Evolutionary conservation across 176 grass and related monocot species (phyloP), one percentile per base, ranked within the genome.

Genomic region (Typha latifolia): DNA sequence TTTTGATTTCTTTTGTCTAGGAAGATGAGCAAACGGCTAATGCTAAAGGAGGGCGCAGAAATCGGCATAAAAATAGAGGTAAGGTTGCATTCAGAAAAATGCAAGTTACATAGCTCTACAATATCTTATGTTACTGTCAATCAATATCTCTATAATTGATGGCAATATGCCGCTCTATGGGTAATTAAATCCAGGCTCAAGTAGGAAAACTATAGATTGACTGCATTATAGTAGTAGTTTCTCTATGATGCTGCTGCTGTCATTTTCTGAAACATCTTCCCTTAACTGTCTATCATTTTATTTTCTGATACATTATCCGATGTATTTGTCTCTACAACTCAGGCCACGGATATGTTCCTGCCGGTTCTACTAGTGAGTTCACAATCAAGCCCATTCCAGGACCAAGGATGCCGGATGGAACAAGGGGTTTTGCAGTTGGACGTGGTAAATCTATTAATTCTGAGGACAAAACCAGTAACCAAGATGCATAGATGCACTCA

Each of bases 381-480:
- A 62, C 70, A 74, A 97, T 55, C 82, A 90, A 87, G 69, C 81
- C 85, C 63, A 23, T 93, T 69, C 64, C 86, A 67, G 94, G 94
- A 22, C 94, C 89, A 0, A 93, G 76, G 75, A 93, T 93, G 89
- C 89, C 86, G 27, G 86, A 90, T 81, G 94, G 94, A 24, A 99
- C 86, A 8, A 90, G 68, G 66, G 86, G 86, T 18, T 99, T 99
- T 57, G 37, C 79, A n/a, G 56, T 87, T 73, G 89, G 86, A 48
- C 89, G 94, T 61, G 94, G 94, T 24, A 93, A 59, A 77, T 72
- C 74, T 66, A 16, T 84, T 65, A 56, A 16, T 64, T 20, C 43
- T 7, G 4, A 23, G 14, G 14, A 72, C 8, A 62, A 47, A 14
- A 11, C 13, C 63, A 49, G 3, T 65, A 32, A 84, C 43, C 55